These are phyloP conservation scores for Kentomonas sorsogonicus DNA, from an alignment of 208 protist species.

Conservation along the genomic window DNA sequence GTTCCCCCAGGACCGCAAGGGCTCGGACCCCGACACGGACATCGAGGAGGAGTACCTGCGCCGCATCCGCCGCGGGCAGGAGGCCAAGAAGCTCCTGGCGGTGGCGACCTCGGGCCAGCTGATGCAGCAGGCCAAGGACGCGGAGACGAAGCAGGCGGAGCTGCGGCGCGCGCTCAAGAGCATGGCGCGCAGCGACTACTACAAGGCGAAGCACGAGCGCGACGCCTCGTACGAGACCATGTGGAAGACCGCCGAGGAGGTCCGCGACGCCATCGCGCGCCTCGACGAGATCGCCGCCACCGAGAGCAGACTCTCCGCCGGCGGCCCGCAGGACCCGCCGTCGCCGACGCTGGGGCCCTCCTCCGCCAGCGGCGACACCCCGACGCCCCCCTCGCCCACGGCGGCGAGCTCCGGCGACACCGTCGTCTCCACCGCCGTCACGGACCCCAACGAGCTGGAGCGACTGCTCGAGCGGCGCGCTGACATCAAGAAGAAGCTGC, in stretches of 20 bases:
- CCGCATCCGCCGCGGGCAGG: conserved; percentile 20
- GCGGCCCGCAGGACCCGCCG: conserved; percentile 18
- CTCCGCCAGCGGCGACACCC: too few species aligned
- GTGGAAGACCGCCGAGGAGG: conserved; percentile 31
- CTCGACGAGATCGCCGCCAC: conserved; percentile 34
- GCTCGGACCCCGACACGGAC: not conserved
- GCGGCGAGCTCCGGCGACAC: too few species aligned
- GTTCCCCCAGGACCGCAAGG: not conserved
- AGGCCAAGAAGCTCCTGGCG: conserved; percentile 32
- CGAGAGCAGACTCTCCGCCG: conserved; percentile 35
- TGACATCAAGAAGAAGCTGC: conserved; percentile 28
- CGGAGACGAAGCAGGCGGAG: conserved; percentile 31
- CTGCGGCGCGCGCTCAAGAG: conserved; percentile 31
- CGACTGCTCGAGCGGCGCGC: conserved; percentile 27
- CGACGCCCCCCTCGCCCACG: too few species aligned
- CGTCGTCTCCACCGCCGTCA: too few species aligned
- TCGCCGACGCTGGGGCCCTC: too few species aligned
- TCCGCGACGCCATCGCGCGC: conserved; percentile 31
- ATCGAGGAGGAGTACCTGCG: too few species aligned
- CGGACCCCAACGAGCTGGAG: conserved; percentile 11
- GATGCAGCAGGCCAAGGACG: conserved; percentile 22
- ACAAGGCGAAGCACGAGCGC: conserved; percentile 25
- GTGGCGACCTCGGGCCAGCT: conserved; percentile 36
- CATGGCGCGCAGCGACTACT: conserved; percentile 33
- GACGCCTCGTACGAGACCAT: conserved; percentile 33